Conservation (phyloP, 495 filamentous ascomycete genomes). For the Penicillium pulvis region DNA sequence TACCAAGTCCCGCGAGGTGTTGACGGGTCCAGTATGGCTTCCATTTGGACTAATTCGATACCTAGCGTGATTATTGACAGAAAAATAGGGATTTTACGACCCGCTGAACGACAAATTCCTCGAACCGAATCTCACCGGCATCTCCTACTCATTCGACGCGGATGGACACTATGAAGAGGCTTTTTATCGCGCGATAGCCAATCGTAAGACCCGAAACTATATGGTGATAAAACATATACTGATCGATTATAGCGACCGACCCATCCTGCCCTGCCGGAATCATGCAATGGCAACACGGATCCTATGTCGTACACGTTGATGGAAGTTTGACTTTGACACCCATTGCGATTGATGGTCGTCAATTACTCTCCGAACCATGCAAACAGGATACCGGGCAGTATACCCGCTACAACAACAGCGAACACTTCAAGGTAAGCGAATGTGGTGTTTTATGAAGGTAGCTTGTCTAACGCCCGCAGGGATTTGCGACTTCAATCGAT, state of each 20-base stretch:
- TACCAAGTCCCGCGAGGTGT: conserved; percentile 69
- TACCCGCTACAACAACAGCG: conserved; percentile 69
- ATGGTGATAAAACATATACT: neutral
- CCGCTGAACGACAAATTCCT: conserved; percentile 66
- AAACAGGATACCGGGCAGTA: conserved; percentile 53
- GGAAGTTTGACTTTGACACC: conserved; percentile 64
- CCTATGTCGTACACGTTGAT: conserved; percentile 55
- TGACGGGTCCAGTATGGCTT: conserved; percentile 69
- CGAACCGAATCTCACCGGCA: conserved; percentile 72
- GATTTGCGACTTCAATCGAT: conserved; percentile 63
- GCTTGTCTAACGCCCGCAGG: conserved; percentile 38
- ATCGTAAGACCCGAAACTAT: conserved; percentile 54
- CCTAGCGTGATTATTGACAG: conserved; percentile 8
- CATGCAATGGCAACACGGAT: conserved; percentile 81
- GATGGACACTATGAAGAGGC: conserved; percentile 76
- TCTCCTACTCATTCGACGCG: conserved; percentile 77
- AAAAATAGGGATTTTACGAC: conserved; percentile 69
- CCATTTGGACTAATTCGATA: conserved; percentile 1
- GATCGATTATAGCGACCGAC: conserved; percentile 48
- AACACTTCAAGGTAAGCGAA: conserved; percentile 60
- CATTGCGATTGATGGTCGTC: conserved; percentile 69
- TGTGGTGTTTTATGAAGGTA: neutral
- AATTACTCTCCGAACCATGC: conserved; percentile 72
- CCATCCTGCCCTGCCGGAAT: conserved; percentile 69
- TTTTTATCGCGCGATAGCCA: conserved; percentile 71